These are phyloP conservation scores for Rhytidhysteron rufulum DNA, from an alignment of 2,329 filamentous ascomycete species.

Conservation along the genomic window DNA sequence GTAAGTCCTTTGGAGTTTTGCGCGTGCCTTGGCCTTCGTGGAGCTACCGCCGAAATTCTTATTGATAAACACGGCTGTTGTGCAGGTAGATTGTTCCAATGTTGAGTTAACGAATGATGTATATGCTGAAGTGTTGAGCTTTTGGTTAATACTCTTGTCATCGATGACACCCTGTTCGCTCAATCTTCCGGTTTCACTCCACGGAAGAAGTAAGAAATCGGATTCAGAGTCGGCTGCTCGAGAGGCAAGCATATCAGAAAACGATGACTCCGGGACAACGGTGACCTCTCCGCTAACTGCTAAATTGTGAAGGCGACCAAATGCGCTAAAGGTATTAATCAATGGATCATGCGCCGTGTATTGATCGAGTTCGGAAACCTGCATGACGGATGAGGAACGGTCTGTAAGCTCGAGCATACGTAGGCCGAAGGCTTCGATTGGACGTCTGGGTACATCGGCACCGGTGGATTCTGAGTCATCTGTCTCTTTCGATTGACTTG, in stretches of 20 bases:
- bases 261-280: slow-evolving; percentile 72
- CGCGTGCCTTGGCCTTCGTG: slow-evolving; percentile 25
- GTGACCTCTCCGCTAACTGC: slow-evolving; percentile 78
- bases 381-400: slow-evolving; percentile 93
- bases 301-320: slow-evolving; percentile 79
- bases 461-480: slow-evolving; percentile 12
- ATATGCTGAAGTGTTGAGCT: slow-evolving; percentile 62
- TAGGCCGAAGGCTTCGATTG: slow-evolving; percentile 76
- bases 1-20: slow-evolving; percentile 23
- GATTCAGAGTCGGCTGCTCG: slow-evolving; percentile 54
- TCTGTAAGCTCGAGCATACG: slow-evolving; percentile 84
- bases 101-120: slow-evolving; percentile 68
- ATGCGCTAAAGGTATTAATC: slow-evolving; percentile 85
- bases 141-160: slow-evolving; percentile 51
- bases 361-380: slow-evolving; percentile 78
- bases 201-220: slow-evolving; percentile 77
- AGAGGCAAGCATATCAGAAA: slow-evolving; percentile 70
- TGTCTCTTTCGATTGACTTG: slow-evolving; percentile 19
- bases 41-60: slow-evolving; percentile 57
- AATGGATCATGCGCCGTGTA: slow-evolving; percentile 66
- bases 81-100: slow-evolving; percentile 61
- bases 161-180: slow-evolving; percentile 57
- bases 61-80: slow-evolving; percentile 77
- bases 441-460: slow-evolving; percentile 34
- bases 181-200: slow-evolving; percentile 78